Base-by-base conservation (phyloP, 2,329 filamentous ascomycete genomes). In the Diaporthe amygdali region DNA sequence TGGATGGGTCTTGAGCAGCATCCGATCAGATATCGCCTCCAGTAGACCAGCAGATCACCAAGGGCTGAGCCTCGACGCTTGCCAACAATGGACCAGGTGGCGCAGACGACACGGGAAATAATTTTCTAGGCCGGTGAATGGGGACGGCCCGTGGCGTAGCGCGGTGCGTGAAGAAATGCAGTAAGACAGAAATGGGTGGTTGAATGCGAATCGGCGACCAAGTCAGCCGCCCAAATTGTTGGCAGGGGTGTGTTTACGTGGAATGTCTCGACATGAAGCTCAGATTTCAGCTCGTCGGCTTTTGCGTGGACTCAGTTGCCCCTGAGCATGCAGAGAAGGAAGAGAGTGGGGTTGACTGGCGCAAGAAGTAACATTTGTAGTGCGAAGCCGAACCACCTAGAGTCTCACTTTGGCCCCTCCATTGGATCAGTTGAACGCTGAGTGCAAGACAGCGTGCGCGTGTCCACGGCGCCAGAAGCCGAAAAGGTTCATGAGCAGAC, bases 241-340 rank as follows among this genome's bases (percentile, higher is more conserved):
- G 59, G 59, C 59, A 63, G 59, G 59, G 41, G 41, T 63, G 41
- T 47, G 41, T 47, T 34, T 47, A 34, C 41, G 56, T 63, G 59
- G 27, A 32, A 34, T 47, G 27, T 47, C 59, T 63, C 41, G 41
- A 63, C n/a, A n/a, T 34, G 59, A 63, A 63, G 59, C 59, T 63
- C 59, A 47, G 41, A 63, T 47, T 63, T 63, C 59, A 63, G 59
- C 59, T 63, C 56, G 30, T 47, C 59, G 39, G 41, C 34, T 63
- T 37, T 63, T 41, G 56, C 56, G 56, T 63, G 56, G 59, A 47
- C 59, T 63, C 25, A 47, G 20, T 63, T 63, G 59, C 59, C 59
- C 59, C 59, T 63, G 59, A 63, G 30, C 39, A 30, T 30, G 59
- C 41, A 63, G 59, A 34, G 25, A 63, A 30, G 27, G 59, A 27